A percentile compares a stretch with the other conserved stretches of the same genome.
Conservation (phyloP, 2,329 filamentous ascomycete genomes). For the Ascochyta koolunga region DNA sequence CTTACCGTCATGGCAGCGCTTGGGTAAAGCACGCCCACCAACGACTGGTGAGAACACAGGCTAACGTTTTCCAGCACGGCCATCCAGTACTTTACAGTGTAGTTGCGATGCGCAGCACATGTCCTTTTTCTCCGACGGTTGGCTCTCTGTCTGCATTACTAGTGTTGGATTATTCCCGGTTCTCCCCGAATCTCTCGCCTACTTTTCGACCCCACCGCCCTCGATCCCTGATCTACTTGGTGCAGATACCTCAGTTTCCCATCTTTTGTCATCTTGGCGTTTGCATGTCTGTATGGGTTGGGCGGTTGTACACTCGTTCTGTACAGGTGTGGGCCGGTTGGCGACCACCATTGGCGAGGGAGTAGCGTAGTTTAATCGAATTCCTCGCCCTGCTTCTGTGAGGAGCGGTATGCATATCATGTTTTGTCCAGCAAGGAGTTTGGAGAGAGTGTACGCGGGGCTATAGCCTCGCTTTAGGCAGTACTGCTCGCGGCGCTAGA, state of each 20-base stretch:
- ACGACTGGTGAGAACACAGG: background rate
- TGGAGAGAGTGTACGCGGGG: no score
- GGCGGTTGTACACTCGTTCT: slow-evolving; percentile 24
- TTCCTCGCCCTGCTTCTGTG: slow-evolving; percentile 4
- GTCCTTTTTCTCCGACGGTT: slow-evolving; percentile 12
- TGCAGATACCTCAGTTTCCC: slow-evolving; percentile 9
- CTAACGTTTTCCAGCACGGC: slow-evolving; percentile 8
- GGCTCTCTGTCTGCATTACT: slow-evolving; percentile 15
- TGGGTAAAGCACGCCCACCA: slow-evolving; percentile 72
- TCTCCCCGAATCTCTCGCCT: slow-evolving; percentile 1
- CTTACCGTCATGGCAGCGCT: slow-evolving; percentile 85
- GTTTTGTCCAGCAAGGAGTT: background rate
- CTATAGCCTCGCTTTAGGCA: no score
- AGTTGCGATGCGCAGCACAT: background rate
- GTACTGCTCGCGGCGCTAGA: no score
- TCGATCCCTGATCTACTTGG: slow-evolving; percentile 6
- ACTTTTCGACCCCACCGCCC: slow-evolving; percentile 7
- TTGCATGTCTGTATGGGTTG: slow-evolving; percentile 12
- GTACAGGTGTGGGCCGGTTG: slow-evolving; percentile 8
- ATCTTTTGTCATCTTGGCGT: slow-evolving; percentile 18
- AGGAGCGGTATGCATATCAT: background rate
- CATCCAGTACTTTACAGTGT: slow-evolving; percentile 13
- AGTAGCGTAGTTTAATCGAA: slow-evolving; percentile 34
- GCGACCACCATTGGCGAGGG: slow-evolving; percentile 4
- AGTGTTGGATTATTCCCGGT: slow-evolving; percentile 7